Evolutionary conservation across 495 filamentous ascomycete species (phyloP).

Genomic region (Friedmanniomyces simplex): DNA sequence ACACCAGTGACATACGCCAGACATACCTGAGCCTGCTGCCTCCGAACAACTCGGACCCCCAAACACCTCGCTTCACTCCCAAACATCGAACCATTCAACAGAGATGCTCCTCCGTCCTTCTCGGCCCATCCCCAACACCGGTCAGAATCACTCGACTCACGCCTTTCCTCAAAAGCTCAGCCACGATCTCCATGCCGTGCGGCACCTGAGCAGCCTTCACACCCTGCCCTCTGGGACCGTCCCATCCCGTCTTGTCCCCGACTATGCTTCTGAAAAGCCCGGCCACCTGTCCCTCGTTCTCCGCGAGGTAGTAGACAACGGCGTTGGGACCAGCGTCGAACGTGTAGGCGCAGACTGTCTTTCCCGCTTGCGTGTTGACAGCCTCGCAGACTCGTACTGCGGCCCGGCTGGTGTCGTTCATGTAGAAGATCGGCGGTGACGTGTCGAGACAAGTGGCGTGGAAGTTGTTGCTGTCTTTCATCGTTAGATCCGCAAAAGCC

Average conservation of each 20-base stretch:
- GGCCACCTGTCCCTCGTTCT: constrained; percentile 58
- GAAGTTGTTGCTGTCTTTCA: constrained; percentile 94
- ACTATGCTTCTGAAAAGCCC: constrained; percentile 56
- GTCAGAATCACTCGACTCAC: constrained; percentile 85
- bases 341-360: constrained; percentile 80
- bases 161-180: constrained; percentile 56
- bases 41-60: no score
- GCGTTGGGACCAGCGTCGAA: constrained; percentile 97
- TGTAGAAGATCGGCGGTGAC: constrained; percentile 92
- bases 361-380: constrained; percentile 59
- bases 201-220: constrained; percentile 41
- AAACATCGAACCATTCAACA: constrained; percentile 16
- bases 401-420: constrained; percentile 83
- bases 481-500: constrained; percentile 79
- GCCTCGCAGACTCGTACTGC: constrained; percentile 79
- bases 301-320: constrained; percentile 84
- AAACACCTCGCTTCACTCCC: no score
- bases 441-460: constrained; percentile 93
- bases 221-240: constrained; percentile 37
- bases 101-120: constrained; percentile 65
- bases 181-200: constrained; percentile 38
- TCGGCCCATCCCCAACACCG: constrained; percentile 79
- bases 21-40: no score
- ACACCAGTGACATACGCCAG: no score
- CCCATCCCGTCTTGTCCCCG: constrained; percentile 36